Evolutionary conservation across 2,329 filamentous ascomycete species (phyloP).

Genomic region (Fusarium odoratissimum): DNA sequence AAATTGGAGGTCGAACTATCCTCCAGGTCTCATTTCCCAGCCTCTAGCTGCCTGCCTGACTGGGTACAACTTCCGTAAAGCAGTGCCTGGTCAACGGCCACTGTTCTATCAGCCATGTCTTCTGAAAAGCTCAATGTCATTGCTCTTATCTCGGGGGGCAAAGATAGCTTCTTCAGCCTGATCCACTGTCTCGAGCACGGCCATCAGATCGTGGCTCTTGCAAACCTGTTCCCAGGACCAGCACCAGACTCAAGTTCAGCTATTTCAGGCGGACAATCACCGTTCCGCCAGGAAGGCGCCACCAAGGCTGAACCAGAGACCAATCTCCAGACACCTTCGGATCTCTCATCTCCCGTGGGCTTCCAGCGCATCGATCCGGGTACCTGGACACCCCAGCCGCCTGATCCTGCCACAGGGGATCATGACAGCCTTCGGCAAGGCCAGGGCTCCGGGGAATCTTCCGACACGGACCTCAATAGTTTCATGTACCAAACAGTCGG

Average conservation of each 20-base stretch:
- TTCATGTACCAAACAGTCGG: slow-evolving; percentile 99
- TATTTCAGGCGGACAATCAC: slow-evolving; percentile 15
- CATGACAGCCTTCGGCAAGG: slow-evolving; percentile 13
- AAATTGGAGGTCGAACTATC: slow-evolving; percentile 6
- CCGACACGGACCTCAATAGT: slow-evolving; percentile 78
- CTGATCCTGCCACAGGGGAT: slow-evolving; percentile 1
- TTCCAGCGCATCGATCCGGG: slow-evolving; percentile 41
- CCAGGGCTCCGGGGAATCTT: slow-evolving; percentile 24
- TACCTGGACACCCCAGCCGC: slow-evolving; percentile 30
- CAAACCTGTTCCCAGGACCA: slow-evolving; percentile 77
- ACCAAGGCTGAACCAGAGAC: slow-evolving; percentile 13
- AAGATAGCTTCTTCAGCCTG: slow-evolving; percentile 95
- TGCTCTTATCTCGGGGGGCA: slow-evolving; percentile 93
- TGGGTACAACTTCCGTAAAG: neutral
- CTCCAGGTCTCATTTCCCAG: slow-evolving; percentile 14
- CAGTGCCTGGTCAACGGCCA: slow-evolving; percentile 1
- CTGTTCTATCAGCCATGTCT: slow-evolving; percentile 50
- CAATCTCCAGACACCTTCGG: slow-evolving; percentile 1
- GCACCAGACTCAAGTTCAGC: slow-evolving; percentile 9
- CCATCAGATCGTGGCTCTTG: slow-evolving; percentile 86
- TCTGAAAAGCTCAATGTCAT: slow-evolving; percentile 77
- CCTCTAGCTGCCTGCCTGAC: slow-evolving; percentile 7
- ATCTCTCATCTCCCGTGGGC: slow-evolving; percentile 30
- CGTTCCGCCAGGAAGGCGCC: slow-evolving; percentile 27
- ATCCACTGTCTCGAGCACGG: slow-evolving; percentile 90